These are phyloP conservation scores for Pugionium cornutum DNA, from an alignment of 345 rosid species.

Conservation along the genomic window DNA sequence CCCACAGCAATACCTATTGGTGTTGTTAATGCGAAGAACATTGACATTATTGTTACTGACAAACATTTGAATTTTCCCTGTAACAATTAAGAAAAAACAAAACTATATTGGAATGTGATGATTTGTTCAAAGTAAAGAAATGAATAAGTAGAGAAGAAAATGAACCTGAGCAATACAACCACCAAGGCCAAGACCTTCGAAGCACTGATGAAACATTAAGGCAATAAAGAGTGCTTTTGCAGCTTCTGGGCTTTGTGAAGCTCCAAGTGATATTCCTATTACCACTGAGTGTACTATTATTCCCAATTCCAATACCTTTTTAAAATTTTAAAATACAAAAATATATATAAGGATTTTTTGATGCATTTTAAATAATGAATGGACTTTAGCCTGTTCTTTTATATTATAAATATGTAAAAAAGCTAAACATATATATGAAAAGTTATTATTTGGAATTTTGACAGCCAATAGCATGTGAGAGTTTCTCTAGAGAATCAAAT, in stretches of 20 bases:
- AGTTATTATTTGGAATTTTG: conserved; percentile 27
- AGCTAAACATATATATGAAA: conserved; percentile 13
- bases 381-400: too few species aligned
- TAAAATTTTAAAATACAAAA: too few species aligned
- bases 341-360: too few species aligned
- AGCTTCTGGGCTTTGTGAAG: conserved; percentile 49
- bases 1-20: conserved; percentile 59
- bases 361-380: too few species aligned
- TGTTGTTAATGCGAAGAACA: conserved; percentile 55
- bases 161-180: conserved; percentile 60
- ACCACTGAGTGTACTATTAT: conserved; percentile 66
- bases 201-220: conserved; percentile 64
- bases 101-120: too few species aligned
- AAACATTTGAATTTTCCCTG: conserved; percentile 50
- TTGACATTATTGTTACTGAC: conserved; percentile 46
- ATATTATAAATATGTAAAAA: not conserved
- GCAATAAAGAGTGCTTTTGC: conserved; percentile 55
- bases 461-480: conserved; percentile 15
- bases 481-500: conserved; percentile 31
- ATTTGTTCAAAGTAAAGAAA: too few species aligned
- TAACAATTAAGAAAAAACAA: not conserved
- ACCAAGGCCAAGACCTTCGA: conserved; percentile 73
- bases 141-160: not conserved
- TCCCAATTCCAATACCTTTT: conserved; percentile 60
- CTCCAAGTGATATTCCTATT: conserved; percentile 62